Evolutionary conservation across 495 filamentous ascomycete species (phyloP).

Genomic region (Penicillium odoratum): DNA sequence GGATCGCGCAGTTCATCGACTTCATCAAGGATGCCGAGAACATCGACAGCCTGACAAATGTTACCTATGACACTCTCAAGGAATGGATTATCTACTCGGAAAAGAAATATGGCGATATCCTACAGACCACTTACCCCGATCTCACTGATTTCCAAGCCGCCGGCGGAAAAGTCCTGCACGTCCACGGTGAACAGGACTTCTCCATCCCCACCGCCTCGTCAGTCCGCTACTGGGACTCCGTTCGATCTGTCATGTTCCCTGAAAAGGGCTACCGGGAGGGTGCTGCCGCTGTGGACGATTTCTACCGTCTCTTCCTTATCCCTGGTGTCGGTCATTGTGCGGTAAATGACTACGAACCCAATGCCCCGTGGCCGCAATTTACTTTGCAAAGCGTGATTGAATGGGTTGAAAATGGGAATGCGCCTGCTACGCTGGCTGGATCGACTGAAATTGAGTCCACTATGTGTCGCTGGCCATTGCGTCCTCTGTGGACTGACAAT

Average conservation of each 20-base stretch:
- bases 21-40: conserved; percentile 25
- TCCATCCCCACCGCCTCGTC: conserved; percentile 49
- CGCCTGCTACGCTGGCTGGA: conserved; percentile 31
- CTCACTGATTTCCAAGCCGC: conserved; percentile 41
- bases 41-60: conserved; percentile 38
- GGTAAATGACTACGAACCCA: conserved; percentile 38
- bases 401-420: conserved; percentile 51
- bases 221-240: conserved; percentile 50
- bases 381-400: conserved; percentile 45
- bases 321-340: conserved; percentile 54
- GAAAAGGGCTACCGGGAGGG: conserved; percentile 35
- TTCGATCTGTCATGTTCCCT: conserved; percentile 51
- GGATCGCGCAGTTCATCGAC: conserved; percentile 35
- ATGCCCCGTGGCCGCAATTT: conserved; percentile 46
- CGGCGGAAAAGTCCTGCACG: conserved; percentile 54
- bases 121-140: conserved; percentile 46
- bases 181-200: conserved; percentile 53
- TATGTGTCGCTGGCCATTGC: conserved; percentile 46
- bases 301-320: conserved; percentile 53
- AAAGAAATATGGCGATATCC: conserved; percentile 17
- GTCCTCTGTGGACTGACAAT: conserved; percentile 41
- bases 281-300: conserved; percentile 42
- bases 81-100: conserved; percentile 43
- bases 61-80: conserved; percentile 49
- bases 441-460: conserved; percentile 24